Evolutionary conservation across 371 early-diverging fungal species (phyloP).

Genomic region (Circinella minor): DNA sequence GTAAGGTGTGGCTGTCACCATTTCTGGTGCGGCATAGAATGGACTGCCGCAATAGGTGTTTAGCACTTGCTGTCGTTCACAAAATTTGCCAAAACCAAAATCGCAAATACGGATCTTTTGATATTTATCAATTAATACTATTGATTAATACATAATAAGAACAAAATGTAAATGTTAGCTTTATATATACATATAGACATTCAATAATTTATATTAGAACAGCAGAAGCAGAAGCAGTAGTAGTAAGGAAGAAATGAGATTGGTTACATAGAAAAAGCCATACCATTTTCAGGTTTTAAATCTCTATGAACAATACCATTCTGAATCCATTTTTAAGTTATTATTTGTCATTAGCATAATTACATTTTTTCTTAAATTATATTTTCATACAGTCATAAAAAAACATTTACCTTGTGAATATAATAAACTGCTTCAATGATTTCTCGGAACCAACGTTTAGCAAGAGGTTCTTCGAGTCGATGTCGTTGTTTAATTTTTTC

Average conservation of each 20-base stretch:
- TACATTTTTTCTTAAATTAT: not conserved
- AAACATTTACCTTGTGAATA: conserved; percentile 70
- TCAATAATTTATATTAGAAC: too few species aligned
- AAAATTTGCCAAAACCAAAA: conserved; percentile 95
- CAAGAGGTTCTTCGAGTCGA: conserved; percentile 81
- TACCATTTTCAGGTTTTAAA: conserved; percentile 86
- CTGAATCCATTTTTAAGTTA: conserved; percentile 19
- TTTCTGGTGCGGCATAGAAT: conserved; percentile 90
- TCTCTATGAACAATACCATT: conserved; percentile 88
- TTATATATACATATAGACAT: too few species aligned
- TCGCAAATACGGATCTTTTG: conserved; percentile 85
- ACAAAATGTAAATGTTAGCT: not conserved
- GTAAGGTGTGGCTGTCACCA: conserved; percentile 77
- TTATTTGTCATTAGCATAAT: conserved; percentile 33
- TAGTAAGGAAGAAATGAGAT: too few species aligned
- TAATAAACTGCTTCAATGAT: conserved; percentile 94
- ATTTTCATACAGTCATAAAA: not conserved
- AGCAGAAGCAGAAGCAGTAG: too few species aligned
- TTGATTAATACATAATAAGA: not conserved
- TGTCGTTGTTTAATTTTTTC: conserved; percentile 91
- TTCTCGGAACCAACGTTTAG: conserved; percentile 92
- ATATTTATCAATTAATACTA: conserved; percentile 75
- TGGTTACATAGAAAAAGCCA: not conserved
- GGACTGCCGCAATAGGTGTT: conserved; percentile 95
- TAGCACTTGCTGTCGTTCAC: conserved; percentile 77